Percentiles rank a stretch among this genome's conserved stretches.
These are phyloP conservation scores for Podila epicladia DNA, from an alignment of 192 early-diverging fungal species.

Conservation along the genomic window DNA sequence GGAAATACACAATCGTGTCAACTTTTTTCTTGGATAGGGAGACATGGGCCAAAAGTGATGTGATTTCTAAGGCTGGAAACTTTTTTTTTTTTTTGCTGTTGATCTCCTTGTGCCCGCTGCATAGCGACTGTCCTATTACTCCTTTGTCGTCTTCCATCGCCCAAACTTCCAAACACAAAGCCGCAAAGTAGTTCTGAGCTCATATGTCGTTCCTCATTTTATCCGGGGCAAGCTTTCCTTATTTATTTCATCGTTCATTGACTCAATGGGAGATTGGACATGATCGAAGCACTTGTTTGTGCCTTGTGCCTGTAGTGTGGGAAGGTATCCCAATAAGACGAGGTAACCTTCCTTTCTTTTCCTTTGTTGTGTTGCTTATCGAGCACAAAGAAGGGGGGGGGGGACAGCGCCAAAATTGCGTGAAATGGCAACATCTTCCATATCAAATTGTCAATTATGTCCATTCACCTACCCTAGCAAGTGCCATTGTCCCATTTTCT, in stretches of 20 bases:
- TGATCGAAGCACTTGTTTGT: no score
- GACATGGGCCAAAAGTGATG: slow-evolving; percentile 2
- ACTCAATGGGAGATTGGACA: no score
- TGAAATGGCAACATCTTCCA: slow-evolving; percentile 38
- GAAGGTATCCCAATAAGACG: neutral
- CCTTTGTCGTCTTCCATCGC: neutral
- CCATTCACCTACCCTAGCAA: neutral
- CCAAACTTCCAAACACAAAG: neutral
- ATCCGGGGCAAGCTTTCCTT: no score
- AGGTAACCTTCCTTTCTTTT: neutral
- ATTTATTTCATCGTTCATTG: no score
- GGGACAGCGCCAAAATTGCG: slow-evolving; percentile 14
- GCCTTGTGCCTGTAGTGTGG: no score
- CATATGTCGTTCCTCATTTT: no score
- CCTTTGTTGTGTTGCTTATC: no score
- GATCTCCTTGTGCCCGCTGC: no score
- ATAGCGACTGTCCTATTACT: neutral
- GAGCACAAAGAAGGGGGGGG: neutral
- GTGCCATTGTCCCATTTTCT: no score
- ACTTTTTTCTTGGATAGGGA: slow-evolving; percentile 1
- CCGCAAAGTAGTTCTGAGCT: no score
- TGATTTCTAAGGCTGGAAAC: neutral
- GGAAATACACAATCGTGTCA: slow-evolving; percentile 2
- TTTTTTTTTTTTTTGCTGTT: no score
- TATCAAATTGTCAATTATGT: slow-evolving; percentile 28